Conservation (phyloP, 768 basidiomycete species). For the Trametes elegans region DNA sequence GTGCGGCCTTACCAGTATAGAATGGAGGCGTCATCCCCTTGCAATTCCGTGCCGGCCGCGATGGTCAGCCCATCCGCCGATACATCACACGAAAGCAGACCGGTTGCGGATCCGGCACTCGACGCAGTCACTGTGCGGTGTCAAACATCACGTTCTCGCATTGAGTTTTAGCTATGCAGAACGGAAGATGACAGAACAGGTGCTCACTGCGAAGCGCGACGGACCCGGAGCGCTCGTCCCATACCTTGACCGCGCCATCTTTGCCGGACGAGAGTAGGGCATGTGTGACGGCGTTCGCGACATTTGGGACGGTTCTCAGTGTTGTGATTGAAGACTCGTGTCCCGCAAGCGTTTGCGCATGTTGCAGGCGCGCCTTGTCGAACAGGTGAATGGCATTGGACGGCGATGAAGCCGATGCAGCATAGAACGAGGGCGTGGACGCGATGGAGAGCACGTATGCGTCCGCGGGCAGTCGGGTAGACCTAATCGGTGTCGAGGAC, state of each 20-base stretch:
- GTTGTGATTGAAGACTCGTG: slow-evolving; percentile 59
- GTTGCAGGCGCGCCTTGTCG: slow-evolving; percentile 54
- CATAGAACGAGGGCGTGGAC: slow-evolving; percentile 46
- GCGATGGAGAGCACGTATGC: slow-evolving; percentile 65
- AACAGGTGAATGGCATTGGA: slow-evolving; percentile 64
- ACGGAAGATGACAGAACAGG: background rate
- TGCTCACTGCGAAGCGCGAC: slow-evolving; percentile 60
- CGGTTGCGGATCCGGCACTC: slow-evolving; percentile 18
- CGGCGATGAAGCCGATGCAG: slow-evolving; percentile 62
- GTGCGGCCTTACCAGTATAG: slow-evolving; percentile 67
- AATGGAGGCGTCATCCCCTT: slow-evolving; percentile 78
- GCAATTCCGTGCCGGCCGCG: slow-evolving; percentile 80
- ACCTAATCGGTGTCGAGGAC: slow-evolving; percentile 28
- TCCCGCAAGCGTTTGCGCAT: slow-evolving; percentile 47
- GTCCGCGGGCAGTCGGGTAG: slow-evolving; percentile 36
- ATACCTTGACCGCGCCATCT: slow-evolving; percentile 69
- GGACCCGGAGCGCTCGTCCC: slow-evolving; percentile 64
- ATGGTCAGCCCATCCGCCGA: slow-evolving; percentile 69
- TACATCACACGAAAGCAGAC: slow-evolving; percentile 67
- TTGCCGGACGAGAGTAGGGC: slow-evolving; percentile 64
- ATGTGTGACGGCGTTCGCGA: slow-evolving; percentile 41
- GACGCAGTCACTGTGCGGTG: slow-evolving; percentile 26
- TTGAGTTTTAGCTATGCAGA: slow-evolving; percentile 30
- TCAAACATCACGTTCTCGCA: slow-evolving; percentile 13
- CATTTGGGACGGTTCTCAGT: slow-evolving; percentile 42